A percentile compares a stretch with the other conserved stretches of the same genome.
phyloP scores from a whole-genome alignment of 352 stramenopile species.

The Aphanomyces cochlioides region DNA sequence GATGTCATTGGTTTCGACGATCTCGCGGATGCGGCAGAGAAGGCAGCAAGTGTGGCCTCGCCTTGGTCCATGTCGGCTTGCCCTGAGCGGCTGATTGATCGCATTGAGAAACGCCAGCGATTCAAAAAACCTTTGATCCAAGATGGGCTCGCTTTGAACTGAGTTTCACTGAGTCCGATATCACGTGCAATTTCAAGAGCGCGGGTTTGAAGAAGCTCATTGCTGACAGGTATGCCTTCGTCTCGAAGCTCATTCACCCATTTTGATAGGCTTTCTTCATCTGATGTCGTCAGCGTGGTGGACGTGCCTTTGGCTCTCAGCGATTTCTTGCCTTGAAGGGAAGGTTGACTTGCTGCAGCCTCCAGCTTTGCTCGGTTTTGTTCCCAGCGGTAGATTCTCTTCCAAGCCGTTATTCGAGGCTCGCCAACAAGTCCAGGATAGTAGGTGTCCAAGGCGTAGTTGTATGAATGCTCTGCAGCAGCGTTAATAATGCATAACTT shows the following conservation, averaged over 20 bases:
- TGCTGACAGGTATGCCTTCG: conserved; percentile 9
- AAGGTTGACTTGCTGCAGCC: not conserved
- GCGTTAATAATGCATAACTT: conserved; percentile 15
- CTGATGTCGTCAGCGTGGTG: not conserved
- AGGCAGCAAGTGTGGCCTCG: conserved; percentile 2
- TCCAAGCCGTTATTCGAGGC: not conserved
- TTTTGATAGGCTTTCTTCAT: conserved; percentile 1
- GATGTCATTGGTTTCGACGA: conserved; percentile 1
- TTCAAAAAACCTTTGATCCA: not conserved
- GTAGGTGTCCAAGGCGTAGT: not conserved
- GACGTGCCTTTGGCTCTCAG: not conserved
- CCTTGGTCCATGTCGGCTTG: conserved; percentile 25
- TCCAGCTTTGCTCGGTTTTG: not conserved
- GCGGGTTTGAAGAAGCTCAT: conserved; percentile 2
- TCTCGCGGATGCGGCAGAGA: not conserved
- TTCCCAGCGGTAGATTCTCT: conserved; percentile 10
- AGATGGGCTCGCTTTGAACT: not conserved
- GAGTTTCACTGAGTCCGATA: not conserved
- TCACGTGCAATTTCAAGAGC: conserved; percentile 4
- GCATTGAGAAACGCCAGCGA: conserved; percentile 28
- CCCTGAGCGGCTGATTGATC: conserved; percentile 16
- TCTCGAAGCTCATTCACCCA: not conserved
- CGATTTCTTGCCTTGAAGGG: not conserved
- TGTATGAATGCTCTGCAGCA: not conserved
- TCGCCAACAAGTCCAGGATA: not conserved